These are phyloP conservation scores for Hyaloscypha finlandica DNA, from an alignment of 495 filamentous ascomycete genomes.

Conservation along the genomic window DNA sequence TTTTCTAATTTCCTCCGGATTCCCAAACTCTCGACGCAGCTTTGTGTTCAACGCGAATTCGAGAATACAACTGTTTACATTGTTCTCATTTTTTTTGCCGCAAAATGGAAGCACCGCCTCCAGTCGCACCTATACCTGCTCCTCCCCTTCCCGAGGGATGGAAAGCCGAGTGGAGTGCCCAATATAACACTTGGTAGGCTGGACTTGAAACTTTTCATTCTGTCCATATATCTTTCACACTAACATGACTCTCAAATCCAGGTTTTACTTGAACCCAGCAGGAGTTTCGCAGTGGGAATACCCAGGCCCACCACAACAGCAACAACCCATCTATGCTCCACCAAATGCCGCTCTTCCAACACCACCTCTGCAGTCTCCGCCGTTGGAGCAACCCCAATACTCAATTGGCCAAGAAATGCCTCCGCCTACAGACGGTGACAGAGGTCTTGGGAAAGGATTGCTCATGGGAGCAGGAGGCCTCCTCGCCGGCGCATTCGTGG, in stretches of 20 bases:
- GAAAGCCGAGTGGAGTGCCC: background rate
- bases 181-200: constrained; percentile 3
- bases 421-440: background rate
- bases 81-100: background rate
- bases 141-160: background rate
- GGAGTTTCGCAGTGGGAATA: background rate
- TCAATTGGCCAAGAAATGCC: background rate
- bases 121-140: background rate
- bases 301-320: background rate
- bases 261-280: background rate
- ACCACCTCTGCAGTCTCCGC: background rate
- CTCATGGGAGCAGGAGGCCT: background rate
- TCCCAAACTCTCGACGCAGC: background rate
- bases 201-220: background rate
- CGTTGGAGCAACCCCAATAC: background rate
- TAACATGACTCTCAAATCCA: background rate
- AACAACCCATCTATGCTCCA: background rate
- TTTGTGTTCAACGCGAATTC: background rate
- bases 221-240: background rate
- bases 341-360: background rate
- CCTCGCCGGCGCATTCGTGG: constrained; percentile 4
- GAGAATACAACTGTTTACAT: background rate
- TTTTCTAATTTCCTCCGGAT: background rate
- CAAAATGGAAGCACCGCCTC: background rate
- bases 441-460: background rate